Base-by-base conservation (phyloP, 148 eudicot species). In the Simmondsia chinensis region DNA sequence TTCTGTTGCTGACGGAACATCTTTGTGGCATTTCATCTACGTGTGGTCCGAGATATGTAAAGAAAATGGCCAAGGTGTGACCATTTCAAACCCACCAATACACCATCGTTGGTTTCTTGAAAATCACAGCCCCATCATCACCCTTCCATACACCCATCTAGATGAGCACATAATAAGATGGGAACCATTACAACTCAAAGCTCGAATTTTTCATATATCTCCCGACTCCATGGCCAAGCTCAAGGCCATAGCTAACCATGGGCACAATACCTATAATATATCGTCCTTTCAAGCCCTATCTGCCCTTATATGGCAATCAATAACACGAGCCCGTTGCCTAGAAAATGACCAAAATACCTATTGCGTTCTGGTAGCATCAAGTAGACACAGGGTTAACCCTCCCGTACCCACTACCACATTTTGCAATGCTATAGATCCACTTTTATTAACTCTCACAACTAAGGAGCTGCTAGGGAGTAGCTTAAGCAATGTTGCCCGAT, bases 261-360 rank as follows among this genome's bases (percentile, higher is more conserved):
- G 33, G 13, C 15, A 24, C 33, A 27, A 20, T 0, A 17, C n/a
- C 4, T 14, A 1, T 1, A 39, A 1, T 0, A 43, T 65, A 0
- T 65, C 65, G 1, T 25, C 65, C 10, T 53, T 39, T 28, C 54
- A 65, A 14, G 42, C 60, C 11, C 8, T 52, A 1, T 38, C 44
- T 5, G 71, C 56, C 2, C 32, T 57, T 13, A 10, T 65, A 5
- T 65, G 65, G 71, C 18, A 14, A n/a, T 39, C 52, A 15, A 22
- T 65, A 9, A 59, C 52, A 12, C 54, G 49, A 21, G 57, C 53
- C 16, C 43, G 71, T 25, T 7, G 35, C 4, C 12, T 66, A 16
- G 15, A 25, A 6, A 5, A 3, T 6, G 22, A 52, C 4, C 39
- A 52, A 9, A 27, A 32, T 6, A 59, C 56, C 2, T 24, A 20